Evolutionary conservation across 1,284 basidiomycete genomes (phyloP).

Genomic region (Sutorius eximius): DNA sequence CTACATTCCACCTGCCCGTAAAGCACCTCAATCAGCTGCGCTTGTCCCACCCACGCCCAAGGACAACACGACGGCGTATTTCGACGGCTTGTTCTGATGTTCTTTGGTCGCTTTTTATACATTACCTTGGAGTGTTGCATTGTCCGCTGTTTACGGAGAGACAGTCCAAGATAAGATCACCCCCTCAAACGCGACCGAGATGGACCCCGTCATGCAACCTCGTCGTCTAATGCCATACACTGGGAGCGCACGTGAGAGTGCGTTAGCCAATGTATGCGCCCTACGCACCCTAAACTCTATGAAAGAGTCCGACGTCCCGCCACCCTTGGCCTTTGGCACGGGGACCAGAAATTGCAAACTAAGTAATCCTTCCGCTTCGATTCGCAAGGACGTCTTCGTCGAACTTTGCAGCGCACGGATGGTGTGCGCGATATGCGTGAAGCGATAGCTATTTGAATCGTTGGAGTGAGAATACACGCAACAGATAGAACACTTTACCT

Average conservation of each 20-base stretch:
- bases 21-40: conserved; percentile 19
- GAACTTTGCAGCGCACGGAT: conserved; percentile 76
- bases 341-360: conserved; percentile 89
- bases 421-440: conserved; percentile 68
- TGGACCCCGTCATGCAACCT: conserved; percentile 15
- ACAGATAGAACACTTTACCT: conserved; percentile 47
- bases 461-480: background rate
- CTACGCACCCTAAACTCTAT: conserved; percentile 79
- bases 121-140: conserved; percentile 20
- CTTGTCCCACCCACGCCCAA: conserved; percentile 10
- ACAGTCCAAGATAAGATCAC: conserved; percentile 1
- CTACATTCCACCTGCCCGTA: conserved; percentile 48
- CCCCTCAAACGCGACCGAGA: background rate
- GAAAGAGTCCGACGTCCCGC: conserved; percentile 59
- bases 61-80: conserved; percentile 33
- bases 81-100: conserved; percentile 47
- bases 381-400: conserved; percentile 82
- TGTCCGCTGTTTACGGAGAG: background rate
- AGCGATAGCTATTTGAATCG: conserved; percentile 66
- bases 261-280: background rate
- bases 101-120: conserved; percentile 5
- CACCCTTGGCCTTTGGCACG: conserved; percentile 46
- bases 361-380: conserved; percentile 77
- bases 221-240: conserved; percentile 36
- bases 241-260: conserved; percentile 20